Evolutionary conservation across 1,284 basidiomycete species (phyloP).

Genomic region (Cutaneotrichosporon sp.): DNA sequence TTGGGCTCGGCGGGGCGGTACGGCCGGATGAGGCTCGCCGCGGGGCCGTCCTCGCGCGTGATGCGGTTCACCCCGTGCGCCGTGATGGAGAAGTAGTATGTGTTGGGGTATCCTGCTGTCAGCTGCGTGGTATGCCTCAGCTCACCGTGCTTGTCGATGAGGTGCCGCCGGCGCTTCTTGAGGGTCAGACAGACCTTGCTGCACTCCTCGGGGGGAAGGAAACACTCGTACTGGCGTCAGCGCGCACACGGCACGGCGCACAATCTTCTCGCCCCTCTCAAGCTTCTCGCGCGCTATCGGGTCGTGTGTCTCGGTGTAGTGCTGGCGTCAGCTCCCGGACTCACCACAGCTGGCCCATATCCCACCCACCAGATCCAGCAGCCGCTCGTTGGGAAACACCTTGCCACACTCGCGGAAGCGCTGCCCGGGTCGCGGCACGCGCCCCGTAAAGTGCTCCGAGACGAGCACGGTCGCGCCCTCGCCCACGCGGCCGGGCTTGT

Average conservation of each 20-base stretch:
- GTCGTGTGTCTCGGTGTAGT: conserved; percentile 85
- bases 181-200: conserved; percentile 68
- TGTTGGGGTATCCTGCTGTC: conserved; percentile 65
- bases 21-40: conserved; percentile 39
- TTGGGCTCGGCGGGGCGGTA: conserved; percentile 18
- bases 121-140: conserved; percentile 3
- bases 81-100: conserved; percentile 84
- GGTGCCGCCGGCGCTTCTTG: conserved; percentile 74
- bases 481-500: conserved; percentile 26
- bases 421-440: conserved; percentile 14
- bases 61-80: conserved; percentile 66
- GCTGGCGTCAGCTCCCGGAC: conserved; percentile 59
- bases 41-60: conserved; percentile 40
- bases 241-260: conserved; percentile 51
- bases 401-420: conserved; percentile 61
- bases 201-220: conserved; percentile 63
- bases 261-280: conserved; percentile 84
- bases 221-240: conserved; percentile 72
- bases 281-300: conserved; percentile 69
- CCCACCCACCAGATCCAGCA: conserved; percentile 79
- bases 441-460: conserved; percentile 34
- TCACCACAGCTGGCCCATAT: too few relatives aligned
- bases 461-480: conserved; percentile 41
- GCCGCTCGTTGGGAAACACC: conserved; percentile 79
- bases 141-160: conserved; percentile 71